Evolutionary conservation across 139 green algal genomes (phyloP).

Genomic region (Chlamydomonas incerta): DNA sequence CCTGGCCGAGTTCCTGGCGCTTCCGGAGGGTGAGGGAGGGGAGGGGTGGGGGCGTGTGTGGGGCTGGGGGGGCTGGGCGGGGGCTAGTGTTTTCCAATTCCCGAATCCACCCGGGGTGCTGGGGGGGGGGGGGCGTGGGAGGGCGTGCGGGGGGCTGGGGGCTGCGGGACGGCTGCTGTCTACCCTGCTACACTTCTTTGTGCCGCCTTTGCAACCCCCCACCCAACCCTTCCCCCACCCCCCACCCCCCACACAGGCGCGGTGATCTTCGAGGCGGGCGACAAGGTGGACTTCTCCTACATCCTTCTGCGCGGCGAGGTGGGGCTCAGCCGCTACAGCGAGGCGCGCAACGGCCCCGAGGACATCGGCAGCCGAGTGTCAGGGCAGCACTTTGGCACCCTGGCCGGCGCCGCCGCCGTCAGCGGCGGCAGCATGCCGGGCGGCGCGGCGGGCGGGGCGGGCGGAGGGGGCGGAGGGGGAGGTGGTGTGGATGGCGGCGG

Average conservation of each 20-base stretch:
- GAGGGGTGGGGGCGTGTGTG: not conserved
- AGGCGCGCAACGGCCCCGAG: not conserved
- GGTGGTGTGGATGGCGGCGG: not conserved
- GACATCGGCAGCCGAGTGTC: not conserved
- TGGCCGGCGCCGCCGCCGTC: not conserved
- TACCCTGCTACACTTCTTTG: no score
- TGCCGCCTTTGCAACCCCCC: not conserved
- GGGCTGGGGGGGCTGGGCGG: not conserved
- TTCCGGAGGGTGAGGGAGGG: slow-evolving; percentile 16
- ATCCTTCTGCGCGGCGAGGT: slow-evolving; percentile 41
- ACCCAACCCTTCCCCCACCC: not conserved
- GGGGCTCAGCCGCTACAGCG: slow-evolving; percentile 15
- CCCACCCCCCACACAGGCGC: slow-evolving; percentile 5
- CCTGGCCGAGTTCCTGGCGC: slow-evolving; percentile 36
- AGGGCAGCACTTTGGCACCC: slow-evolving; percentile 59
- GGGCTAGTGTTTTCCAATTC: no score
- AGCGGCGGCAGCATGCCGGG: not conserved
- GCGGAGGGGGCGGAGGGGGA: not conserved
- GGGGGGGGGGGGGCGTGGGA: not conserved
- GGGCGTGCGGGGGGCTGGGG: no score
- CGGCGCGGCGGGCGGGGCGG: not conserved
- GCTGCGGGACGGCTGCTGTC: no score
- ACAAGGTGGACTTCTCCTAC: slow-evolving; percentile 57
- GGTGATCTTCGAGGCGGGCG: slow-evolving; percentile 49
- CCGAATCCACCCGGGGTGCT: no score